Base-by-base conservation (phyloP, 306 rosid genomes). In the Crataegus laevigata region DNA sequence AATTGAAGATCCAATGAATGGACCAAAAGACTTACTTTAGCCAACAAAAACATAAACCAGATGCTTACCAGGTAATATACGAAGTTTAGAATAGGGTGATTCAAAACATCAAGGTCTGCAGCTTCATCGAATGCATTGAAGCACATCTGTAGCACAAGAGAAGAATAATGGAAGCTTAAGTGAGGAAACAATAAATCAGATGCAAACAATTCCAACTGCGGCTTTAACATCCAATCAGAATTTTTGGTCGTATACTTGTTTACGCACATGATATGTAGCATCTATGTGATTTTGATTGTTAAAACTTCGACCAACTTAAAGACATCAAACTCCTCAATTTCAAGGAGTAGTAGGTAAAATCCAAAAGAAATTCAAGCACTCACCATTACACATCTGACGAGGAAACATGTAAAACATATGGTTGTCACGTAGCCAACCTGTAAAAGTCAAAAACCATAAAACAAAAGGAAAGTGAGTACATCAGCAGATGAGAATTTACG, bases 341-440 rank as follows among this genome's bases (percentile, higher is more conserved):
- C 60, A 58, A 47, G 68, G 32, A 65, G 52, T 10, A 47, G 3
- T 5, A 64, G 15, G 65, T 36, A n/a, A 30, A 66, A 26, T 68
- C 24, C 29, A 38, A 60, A 28, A 47, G n/a, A 8, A 73, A 57
- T 36, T n/a, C 52, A 83, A 80, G 72, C 69, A 77, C 97, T 90
- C 67, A 94, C 99, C 97, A 94, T 94, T 58, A 94, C 74, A 70
- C 97, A 90, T 89, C 99, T 88, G 83, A 90, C 80, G 60, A 94
- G 96, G 91, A 94, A 94, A 82, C 99, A 94, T 51, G 89, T 68
- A 88, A 94, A 94, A 72, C 99, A 94, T 78, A 94, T 92, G 71
- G 97, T 91, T 64, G 99, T 94, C 87, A 94, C 99, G 17, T 94
- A 94, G 84, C 99, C 96, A 80, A 94, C 99, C 99, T 94, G 90